Percentiles rank a stretch among this genome's conserved stretches.
Conservation (phyloP, 2,329 filamentous ascomycete species). For the Aspergillus quadricinctus region DNA sequence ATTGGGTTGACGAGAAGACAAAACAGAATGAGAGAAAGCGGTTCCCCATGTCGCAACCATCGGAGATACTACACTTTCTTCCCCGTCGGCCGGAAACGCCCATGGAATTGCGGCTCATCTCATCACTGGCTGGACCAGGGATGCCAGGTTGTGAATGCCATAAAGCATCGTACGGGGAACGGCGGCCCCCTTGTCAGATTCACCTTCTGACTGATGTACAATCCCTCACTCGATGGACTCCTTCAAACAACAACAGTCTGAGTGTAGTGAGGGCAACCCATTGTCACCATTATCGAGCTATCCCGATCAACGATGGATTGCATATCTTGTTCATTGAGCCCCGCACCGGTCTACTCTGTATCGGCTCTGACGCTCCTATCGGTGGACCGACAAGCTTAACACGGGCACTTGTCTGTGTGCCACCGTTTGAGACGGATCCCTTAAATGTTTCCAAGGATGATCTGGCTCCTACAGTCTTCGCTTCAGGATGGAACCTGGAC, state of each 20-base stretch:
- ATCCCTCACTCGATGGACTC: constrained; percentile 22
- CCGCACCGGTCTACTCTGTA: constrained; percentile 50
- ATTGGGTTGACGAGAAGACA: constrained; percentile 52
- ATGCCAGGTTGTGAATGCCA: constrained; percentile 28
- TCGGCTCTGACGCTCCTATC: constrained; percentile 59
- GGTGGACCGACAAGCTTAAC: constrained; percentile 55
- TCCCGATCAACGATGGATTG: constrained; percentile 62
- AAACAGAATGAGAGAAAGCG: constrained; percentile 35
- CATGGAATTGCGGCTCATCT: constrained; percentile 59
- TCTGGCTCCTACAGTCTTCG: constrained; percentile 50
- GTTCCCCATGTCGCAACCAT: constrained; percentile 40
- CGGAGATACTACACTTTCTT: constrained; percentile 53
- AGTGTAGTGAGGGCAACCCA: constrained; percentile 40
- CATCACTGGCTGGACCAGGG: constrained; percentile 49
- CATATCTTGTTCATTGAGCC: constrained; percentile 65
- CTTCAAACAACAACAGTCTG: constrained; percentile 16
- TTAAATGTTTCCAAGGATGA: constrained; percentile 12
- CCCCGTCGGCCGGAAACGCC: constrained; percentile 49
- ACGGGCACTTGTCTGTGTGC: constrained; percentile 54
- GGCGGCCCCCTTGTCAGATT: constrained; percentile 22
- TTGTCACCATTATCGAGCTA: constrained; percentile 59
- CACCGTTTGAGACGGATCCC: constrained; percentile 26
- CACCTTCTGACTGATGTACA: constrained; percentile 26
- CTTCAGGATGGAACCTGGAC: constrained; percentile 52
- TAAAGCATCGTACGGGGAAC: constrained; percentile 15